Evolutionary conservation across 441 rosid genomes (phyloP).

Genomic region (Kokia cookei): DNA sequence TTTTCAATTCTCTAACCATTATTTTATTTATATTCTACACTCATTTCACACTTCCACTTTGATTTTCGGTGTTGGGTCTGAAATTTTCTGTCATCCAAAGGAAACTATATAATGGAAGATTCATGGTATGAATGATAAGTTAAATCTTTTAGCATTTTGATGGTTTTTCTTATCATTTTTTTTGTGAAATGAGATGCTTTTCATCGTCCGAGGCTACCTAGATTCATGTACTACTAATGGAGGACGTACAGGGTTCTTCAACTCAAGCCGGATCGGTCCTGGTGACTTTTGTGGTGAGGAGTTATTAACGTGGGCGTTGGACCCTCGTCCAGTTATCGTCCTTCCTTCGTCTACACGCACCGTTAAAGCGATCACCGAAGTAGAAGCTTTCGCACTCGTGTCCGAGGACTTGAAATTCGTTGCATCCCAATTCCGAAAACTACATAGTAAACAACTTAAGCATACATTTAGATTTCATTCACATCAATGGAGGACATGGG

Average conservation of each 20-base stretch:
- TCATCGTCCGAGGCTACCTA: slow-evolving; percentile 49
- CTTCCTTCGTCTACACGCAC: slow-evolving; percentile 61
- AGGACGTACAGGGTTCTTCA: slow-evolving; percentile 54
- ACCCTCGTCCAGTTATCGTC: slow-evolving; percentile 37
- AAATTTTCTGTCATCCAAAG: neutral
- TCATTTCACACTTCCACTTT: neutral
- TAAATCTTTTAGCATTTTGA: neutral
- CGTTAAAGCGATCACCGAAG: slow-evolving; percentile 42
- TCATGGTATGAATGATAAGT: neutral
- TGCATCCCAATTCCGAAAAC: slow-evolving; percentile 45
- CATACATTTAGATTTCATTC: slow-evolving; percentile 51
- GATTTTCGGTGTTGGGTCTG: neutral
- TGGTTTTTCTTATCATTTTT: neutral
- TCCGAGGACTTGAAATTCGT: slow-evolving; percentile 52
- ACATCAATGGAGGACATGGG: slow-evolving; percentile 67
- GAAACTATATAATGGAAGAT: neutral
- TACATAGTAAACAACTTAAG: slow-evolving; percentile 45
- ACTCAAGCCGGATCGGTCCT: slow-evolving; percentile 41
- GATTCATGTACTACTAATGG: slow-evolving; percentile 53
- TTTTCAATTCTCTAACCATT: neutral
- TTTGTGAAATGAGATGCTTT: slow-evolving; percentile 36
- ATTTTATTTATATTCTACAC: neutral
- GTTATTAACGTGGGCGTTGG: slow-evolving; percentile 51
- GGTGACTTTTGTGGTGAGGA: slow-evolving; percentile 70
- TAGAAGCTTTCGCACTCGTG: slow-evolving; percentile 49